Evolutionary conservation across 169 alveolate species (phyloP), one percentile per base, ranked within the genome.

Genomic region (Theileria sp.): DNA sequence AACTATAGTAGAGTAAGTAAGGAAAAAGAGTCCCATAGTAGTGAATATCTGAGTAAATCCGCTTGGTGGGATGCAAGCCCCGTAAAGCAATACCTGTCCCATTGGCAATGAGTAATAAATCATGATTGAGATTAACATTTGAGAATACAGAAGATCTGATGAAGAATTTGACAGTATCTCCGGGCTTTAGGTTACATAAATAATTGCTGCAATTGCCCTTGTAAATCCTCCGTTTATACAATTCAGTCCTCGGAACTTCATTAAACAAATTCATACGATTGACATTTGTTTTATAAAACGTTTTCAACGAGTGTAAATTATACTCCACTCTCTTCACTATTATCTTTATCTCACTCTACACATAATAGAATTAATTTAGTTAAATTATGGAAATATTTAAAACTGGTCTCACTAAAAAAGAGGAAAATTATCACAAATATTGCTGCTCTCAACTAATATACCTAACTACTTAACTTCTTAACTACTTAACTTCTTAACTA

Each of bases 61-160:
- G 36, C 36, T 32, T 5, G 4, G 54, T 44, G 54, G 54, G 54
- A 4, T 4, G 54, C 54, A 44, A 44, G 54, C 54, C 1, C 54
- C 54, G 54, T 44, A 44, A 44, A 3, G 54, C 17, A 12, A 0
- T 87, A 86, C 92, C 94, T 25, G 94, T 72, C 0, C 94, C 94
- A 34, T 91, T 86, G 23, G 88, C 92, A 30, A 89, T 84, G 82
- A 89, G 86, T 51, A 89, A 60, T 34, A 88, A 32, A 66, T 90
- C 92, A 62, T 50, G 54, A 21, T 34, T 38, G 15, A 75, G 12
- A 19, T 65, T 75, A 23, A 78, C 58, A 15, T 10, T 36, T 5
- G 77, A 21, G 19, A 82, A 75, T 15, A 74, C 69, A 13, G 89
- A 74, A 17, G 93, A 91, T 34, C 88, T 30, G 2, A 77, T 64